Percentiles rank a stretch among this genome's conserved stretches.
These are phyloP conservation scores for Cicer judaicum DNA, from an alignment of 306 rosid genomes.

Conservation along the genomic window DNA sequence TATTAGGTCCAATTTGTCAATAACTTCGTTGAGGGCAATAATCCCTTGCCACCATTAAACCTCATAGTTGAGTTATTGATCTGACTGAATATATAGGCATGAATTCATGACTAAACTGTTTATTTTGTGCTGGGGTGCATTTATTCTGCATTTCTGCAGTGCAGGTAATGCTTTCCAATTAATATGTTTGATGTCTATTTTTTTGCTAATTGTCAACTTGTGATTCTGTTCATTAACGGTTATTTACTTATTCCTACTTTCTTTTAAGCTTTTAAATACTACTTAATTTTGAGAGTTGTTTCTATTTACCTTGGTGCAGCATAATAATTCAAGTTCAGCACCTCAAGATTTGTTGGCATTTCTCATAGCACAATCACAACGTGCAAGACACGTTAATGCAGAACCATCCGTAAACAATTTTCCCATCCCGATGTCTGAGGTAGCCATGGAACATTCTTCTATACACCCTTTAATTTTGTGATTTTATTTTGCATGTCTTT, in stretches of 20 bases:
- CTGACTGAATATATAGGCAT: background rate
- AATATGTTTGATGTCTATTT: background rate
- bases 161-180: background rate
- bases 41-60: background rate
- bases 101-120: constrained; percentile 23
- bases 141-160: constrained; percentile 5
- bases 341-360: constrained; percentile 47
- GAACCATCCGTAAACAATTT: constrained; percentile 47
- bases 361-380: constrained; percentile 49
- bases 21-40: constrained; percentile 7
- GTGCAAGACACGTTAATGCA: constrained; percentile 46
- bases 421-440: constrained; percentile 52
- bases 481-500: constrained; percentile 17
- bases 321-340: constrained; percentile 43
- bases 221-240: background rate
- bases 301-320: constrained; percentile 42
- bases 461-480: constrained; percentile 11
- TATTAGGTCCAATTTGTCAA: constrained; percentile 29
- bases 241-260: constrained; percentile 17
- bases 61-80: background rate
- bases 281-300: constrained; percentile 26
- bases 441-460: constrained; percentile 40
- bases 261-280: constrained; percentile 1
- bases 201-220: background rate
- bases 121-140: constrained; percentile 9